Percentiles rank a stretch among this genome's conserved stretches.
Conservation (phyloP, 1,139 yeast species). For the Diutina ranongensis region DNA sequence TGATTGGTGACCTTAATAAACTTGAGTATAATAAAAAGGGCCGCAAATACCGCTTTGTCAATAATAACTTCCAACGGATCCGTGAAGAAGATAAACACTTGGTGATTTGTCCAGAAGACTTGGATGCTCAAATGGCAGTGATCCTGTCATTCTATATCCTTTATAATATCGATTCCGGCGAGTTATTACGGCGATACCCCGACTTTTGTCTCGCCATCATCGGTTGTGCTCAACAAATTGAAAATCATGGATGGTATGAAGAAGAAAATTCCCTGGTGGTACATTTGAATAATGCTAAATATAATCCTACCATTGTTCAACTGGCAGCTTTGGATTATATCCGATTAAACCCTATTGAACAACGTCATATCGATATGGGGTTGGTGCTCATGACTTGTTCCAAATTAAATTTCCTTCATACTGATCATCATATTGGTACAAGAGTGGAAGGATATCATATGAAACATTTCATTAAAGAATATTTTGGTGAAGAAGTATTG, state of each 20-base stretch:
- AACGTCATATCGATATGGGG: constrained; percentile 30
- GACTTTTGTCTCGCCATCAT: constrained; percentile 39
- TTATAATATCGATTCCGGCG: constrained; percentile 23
- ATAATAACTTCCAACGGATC: constrained; percentile 37
- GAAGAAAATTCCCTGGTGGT: constrained; percentile 34
- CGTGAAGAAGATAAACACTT: constrained; percentile 42
- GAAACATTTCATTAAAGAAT: constrained; percentile 26
- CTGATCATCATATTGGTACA: constrained; percentile 46
- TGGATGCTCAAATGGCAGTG: constrained; percentile 24
- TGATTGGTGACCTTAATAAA: constrained; percentile 20
- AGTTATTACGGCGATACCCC: constrained; percentile 22
- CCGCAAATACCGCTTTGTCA: constrained; percentile 38
- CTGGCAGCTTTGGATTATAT: constrained; percentile 15
- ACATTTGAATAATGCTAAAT: constrained; percentile 23
- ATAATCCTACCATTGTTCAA: constrained; percentile 12
- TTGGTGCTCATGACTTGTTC: constrained; percentile 33
- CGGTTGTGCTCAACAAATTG: constrained; percentile 40
- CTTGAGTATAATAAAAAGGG: constrained; percentile 40
- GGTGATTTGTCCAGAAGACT: constrained; percentile 28
- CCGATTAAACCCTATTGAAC: constrained; percentile 9
- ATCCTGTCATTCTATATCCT: constrained; percentile 35
- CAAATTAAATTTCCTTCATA: constrained; percentile 42
- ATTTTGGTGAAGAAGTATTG: constrained; percentile 32
- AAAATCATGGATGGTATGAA: constrained; percentile 39
- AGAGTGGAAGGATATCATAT: constrained; percentile 36